Evolutionary conservation across 495 filamentous ascomycete species (phyloP), one percentile per base, ranked within the genome.

Genomic region (Penicillium soppii): DNA sequence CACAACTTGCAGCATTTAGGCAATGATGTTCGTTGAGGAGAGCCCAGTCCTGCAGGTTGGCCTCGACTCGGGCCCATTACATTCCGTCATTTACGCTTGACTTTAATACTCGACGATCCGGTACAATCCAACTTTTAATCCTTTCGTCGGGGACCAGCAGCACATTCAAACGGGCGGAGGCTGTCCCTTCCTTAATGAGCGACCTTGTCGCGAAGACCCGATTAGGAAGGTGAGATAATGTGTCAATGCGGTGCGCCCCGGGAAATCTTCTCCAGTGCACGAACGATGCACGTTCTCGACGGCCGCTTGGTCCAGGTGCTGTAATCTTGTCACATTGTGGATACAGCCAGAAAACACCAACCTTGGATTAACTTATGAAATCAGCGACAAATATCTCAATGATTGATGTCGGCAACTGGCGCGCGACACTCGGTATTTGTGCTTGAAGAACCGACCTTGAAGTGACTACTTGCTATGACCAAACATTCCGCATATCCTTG

Each of bases 141-240:
- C n/a, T n/a, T 46, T 46, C 7, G 4, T 5, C 30, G 2, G 20
- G 23, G 12, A 7, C 21, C 22, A 35, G 13, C 9, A 13, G 15
- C 22, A 29, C 15, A 20, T 25, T 17, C 22, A 7, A 8, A 16
- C 21, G 22, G 5, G 21, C 2, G 4, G 15, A 26, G 12, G 5
- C 7, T 20, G 10, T 15, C 12, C 10, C 4, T 23, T 41, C 32
- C 2, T 0, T 20, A n/a, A 13, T 21, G 45, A 21, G 21, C 33
- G 33, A 17, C 13, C 16, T 29, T 0, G n/a, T 17, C 29, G 7
- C 13, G 17, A 20, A 13, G 17, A 13, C 50, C 54, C 46, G 16
- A 49, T 57, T 29, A 25, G 53, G 50, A 60, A 60, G 54, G 54
- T 50, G 33, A 43, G 16, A 46, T 25, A 20, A 22, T n/a, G 32